Evolutionary conservation across 2,329 filamentous ascomycete genomes (phyloP).

Genomic region (Chrysosphaeria jannelii): DNA sequence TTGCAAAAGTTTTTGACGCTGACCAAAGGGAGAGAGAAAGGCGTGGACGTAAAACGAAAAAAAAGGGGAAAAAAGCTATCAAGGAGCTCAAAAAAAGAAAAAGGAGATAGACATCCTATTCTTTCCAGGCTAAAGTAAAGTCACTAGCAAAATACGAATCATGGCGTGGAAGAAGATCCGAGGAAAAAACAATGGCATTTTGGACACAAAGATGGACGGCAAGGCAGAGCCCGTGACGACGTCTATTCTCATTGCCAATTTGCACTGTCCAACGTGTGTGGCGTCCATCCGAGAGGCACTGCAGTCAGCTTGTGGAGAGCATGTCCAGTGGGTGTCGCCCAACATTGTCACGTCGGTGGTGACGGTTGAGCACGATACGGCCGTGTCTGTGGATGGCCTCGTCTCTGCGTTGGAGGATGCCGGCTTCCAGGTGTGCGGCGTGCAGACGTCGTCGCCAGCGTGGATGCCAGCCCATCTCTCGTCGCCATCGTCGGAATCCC

Average conservation of each 20-base stretch:
- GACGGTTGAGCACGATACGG: constrained; percentile 22
- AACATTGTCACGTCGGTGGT: constrained; percentile 44
- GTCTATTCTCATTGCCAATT: constrained; percentile 36
- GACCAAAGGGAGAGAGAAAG: too few relatives aligned
- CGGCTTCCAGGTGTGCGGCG: constrained; percentile 26
- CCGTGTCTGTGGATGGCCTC: constrained; percentile 15
- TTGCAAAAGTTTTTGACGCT: too few relatives aligned
- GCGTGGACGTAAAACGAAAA: too few relatives aligned
- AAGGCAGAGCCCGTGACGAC: too few relatives aligned
- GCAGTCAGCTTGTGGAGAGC: constrained; percentile 14
- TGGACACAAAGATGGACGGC: too few relatives aligned
- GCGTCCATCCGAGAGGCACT: constrained; percentile 31
- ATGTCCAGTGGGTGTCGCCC: constrained; percentile 27
- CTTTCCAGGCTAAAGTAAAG: too few relatives aligned
- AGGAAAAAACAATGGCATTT: too few relatives aligned
- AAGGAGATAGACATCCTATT: too few relatives aligned
- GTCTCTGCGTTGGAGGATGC: constrained; percentile 18
- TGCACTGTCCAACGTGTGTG: constrained; percentile 54
- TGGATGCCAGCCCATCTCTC: constrained; percentile 1
- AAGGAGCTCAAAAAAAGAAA: too few relatives aligned
- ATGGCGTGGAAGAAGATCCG: too few relatives aligned
- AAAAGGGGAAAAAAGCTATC: too few relatives aligned
- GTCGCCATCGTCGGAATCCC: not conserved
- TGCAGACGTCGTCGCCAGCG: constrained; percentile 9
- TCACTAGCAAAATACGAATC: too few relatives aligned